Base-by-base conservation (phyloP, 257 asterid species). In the Prunella vulgaris region DNA sequence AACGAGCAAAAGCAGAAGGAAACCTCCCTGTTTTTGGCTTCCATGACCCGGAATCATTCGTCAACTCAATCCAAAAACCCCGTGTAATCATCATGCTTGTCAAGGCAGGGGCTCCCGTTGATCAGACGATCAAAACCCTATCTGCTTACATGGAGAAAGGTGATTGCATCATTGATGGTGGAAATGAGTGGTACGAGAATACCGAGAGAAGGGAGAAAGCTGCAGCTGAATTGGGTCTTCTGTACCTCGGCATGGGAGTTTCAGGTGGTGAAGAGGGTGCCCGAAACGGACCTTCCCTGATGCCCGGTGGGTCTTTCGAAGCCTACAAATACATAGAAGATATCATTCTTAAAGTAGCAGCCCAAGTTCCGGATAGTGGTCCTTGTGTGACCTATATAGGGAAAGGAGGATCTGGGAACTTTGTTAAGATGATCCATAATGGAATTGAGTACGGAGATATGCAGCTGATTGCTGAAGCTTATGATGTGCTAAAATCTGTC, bases 241-340 rank as follows among this genome's bases (percentile, higher is more conserved):
- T 81, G 64, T 94, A 94, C 81, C 95, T 94, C 1, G 99, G 99
- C 38, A 94, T 94, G 99, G 99, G 99, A 35, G 99, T 94, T 75
- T 94, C 97, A 0, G 99, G 99, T 22, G 99, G 99, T 2, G 97
- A 94, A 80, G 99, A 94, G 68, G 99, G 97, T 37, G 99, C 99
- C 52, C 80, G 97, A 38, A 78, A 85, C 12, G 99, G 99, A 13
- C 99, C 99, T 0, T 94, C 97, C 38, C 60, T 94, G 81, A 94
- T 94, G 99, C 99, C 99, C 1, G 99, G 97, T 32, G 99, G 99
- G 17, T 88, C 99, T 38, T 52, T 76, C 7, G 90, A 87, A 64
- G 97, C 97, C 61, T 90, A 79, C 86, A 89, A 89, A 69, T 61
- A 91, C 74, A 87, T 94, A 3, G 92, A 94, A 74, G 97, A 91